phyloP scores from a whole-genome alignment of 306 rosid genomes.

The Sicyos baderoa region DNA sequence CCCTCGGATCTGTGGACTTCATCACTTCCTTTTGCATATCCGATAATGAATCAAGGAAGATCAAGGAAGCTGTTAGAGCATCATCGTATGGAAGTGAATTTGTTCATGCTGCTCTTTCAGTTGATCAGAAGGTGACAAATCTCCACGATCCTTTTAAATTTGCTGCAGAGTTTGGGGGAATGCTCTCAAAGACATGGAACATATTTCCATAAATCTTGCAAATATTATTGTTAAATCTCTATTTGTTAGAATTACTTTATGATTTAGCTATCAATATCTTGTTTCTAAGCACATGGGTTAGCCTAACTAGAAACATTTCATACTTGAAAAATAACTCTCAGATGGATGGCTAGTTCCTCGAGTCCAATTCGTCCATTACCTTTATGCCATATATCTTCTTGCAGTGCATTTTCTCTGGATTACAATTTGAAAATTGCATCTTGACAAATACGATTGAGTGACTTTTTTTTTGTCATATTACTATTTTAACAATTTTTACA shows the following conservation, averaged over 20 bases:
- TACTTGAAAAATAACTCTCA: neutral
- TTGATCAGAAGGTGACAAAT: conserved; percentile 59
- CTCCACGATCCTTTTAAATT: neutral
- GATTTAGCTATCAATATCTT: neutral
- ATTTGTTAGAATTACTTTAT: neutral
- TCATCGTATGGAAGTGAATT: conserved; percentile 82
- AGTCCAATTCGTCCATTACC: neutral
- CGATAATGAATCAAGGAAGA: conserved; percentile 53
- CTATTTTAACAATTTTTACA: neutral
- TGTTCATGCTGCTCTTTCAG: conserved; percentile 90
- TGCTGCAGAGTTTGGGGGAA: neutral
- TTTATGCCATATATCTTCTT: conserved; percentile 1
- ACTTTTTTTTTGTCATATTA: conserved; percentile 1
- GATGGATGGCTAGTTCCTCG: neutral
- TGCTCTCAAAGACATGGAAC: neutral
- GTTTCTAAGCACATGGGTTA: neutral
- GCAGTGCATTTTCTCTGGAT: neutral
- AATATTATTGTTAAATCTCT: neutral
- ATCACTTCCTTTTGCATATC: conserved; percentile 72
- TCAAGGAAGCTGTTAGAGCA: conserved; percentile 73
- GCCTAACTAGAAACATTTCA: neutral
- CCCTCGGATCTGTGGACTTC: conserved; percentile 95
- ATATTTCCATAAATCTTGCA: neutral
- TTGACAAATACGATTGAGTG: neutral
- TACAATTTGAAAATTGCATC: neutral